A percentile compares a stretch with the other conserved stretches of the same genome.
These are phyloP conservation scores for Breviolum minutum DNA, from an alignment of 73 alveolate genomes.

Conservation along the genomic window DNA sequence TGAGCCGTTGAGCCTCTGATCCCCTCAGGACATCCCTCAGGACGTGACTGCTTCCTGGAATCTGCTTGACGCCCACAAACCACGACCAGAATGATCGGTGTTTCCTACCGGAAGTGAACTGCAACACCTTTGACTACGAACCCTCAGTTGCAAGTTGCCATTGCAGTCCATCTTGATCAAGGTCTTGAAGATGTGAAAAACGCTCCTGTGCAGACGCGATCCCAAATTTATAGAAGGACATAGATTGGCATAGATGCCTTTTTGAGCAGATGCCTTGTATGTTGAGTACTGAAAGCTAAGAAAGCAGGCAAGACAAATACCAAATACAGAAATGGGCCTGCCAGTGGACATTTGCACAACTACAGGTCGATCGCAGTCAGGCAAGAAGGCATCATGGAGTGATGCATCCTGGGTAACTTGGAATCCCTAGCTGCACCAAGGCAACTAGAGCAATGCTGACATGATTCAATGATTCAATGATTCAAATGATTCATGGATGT, in stretches of 20 bases:
- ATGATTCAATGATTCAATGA: no score
- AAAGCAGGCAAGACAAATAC: not conserved
- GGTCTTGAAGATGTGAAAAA: conserved; percentile 52
- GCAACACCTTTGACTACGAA: not conserved
- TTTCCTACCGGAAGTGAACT: conserved; percentile 12
- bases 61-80: conserved; percentile 93
- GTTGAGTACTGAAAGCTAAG: not conserved
- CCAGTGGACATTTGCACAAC: conserved; percentile 91
- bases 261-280: no score
- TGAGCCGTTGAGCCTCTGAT: no score
- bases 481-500: not conserved
- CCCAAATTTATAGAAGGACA: not conserved
- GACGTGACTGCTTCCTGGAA: conserved; percentile 29
- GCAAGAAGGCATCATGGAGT: conserved; percentile 50
- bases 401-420: conserved; percentile 53
- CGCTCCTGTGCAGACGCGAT: conserved; percentile 20
- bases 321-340: not conserved
- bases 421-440: not conserved
- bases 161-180: conserved; percentile 61
- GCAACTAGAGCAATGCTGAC: no score
- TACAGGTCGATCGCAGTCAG: conserved; percentile 65
- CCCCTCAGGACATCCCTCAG: not conserved
- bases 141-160: not conserved
- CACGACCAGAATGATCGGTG: conserved; percentile 59
- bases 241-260: not conserved